Evolutionary conservation across 345 rosid species (phyloP), one percentile per base, ranked within the genome.

Genomic region (Acer campestre): DNA sequence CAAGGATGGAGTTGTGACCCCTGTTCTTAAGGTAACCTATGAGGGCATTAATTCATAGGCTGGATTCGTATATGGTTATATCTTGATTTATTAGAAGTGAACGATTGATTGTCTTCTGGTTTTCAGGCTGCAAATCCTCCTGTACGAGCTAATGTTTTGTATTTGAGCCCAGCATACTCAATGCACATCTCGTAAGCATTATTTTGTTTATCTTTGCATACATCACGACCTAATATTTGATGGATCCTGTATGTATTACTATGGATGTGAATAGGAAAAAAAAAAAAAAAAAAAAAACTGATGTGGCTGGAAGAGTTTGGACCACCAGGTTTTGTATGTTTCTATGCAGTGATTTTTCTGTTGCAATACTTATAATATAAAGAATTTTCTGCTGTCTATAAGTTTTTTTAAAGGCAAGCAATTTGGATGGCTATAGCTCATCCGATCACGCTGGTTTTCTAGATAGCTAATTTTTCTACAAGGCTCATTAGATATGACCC

Each of bases 131-230:
- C 93, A 42, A 79, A 86, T 69, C 99, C 99, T 68, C 97, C 98
- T 73, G 99, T 95, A 56, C 86, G 99, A 67, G 97, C 99, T 75
- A 92, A 87, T 76, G 90, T 96, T 40, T 78, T 96, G 85, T 88
- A 91, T 86, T 82, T 96, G 73, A 89, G 85, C 82, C 77, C 94
- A 40, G 71, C 86, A 44, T 96, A 91, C 88, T 89, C 99, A 0
- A 61, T 81, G 49, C 95, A 86, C 31, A 91, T 95, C 85, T 84
- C 90, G 99, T 95, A 87, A 91, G 95, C 68, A 74, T 83, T 79
- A 59, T 75, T 63, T 73, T 77, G 18, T 40, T 84, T 84, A 6
- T 51, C 78, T 2, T 4, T 61, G 27, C 25, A 7, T 65, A 27
- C 44, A n/a, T 42, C 48, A 67, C 42, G 4, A 13, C 46, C 70